Evolutionary conservation across 1,139 yeast genomes (phyloP), one percentile per base, ranked within the genome.

Genomic region (Blastobotrys persicus): DNA sequence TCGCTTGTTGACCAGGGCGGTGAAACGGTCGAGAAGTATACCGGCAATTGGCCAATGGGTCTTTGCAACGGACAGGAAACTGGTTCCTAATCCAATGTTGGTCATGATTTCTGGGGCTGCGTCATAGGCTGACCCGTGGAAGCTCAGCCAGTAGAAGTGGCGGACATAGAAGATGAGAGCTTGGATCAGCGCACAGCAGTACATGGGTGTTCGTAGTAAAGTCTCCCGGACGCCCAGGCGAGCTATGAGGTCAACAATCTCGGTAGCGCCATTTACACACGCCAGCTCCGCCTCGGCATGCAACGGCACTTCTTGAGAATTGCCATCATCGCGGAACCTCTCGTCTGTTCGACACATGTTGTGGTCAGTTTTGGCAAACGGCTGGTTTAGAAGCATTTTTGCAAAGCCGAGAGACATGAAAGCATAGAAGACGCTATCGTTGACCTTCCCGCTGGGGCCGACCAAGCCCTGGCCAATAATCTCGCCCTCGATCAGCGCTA

Each of bases 81-180:
- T 37, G 13, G 41, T 9, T 16, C 41, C 41, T 13, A 37, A 13
- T 9, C 28, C 19, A 14, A 37, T 37, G 14, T 37, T 37, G 2
- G 41, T 37, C 14, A 37, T 16, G 19, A 37, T 37, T 3, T 37
- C 28, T n/a, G 11, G 17, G n/a, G 19, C 19, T 11, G 17, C 41
- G 5, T 17, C n/a, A 9, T 23, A 23, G 28, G 28, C 9, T 18
- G 17, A 18, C 7, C n/a, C 41, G 14, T 37, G 17, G 28, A 37
- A 37, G 12, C 26, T 37, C 28, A 37, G 41, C 41, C 41, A 37
- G 14, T 37, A 37, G 14, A 37, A 37, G n/a, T 37, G 41, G 7
- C 41, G 41, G 26, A 37, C 11, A 18, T 37, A 23, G 41, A 37
- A 37, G 12, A 37, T 13, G 26, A 37, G 17, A 13, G 41, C 41